A percentile compares a stretch with the other conserved stretches of the same genome.
Evolutionary conservation across 306 rosid genomes (phyloP).

Genomic region (Rubus idaeus): DNA sequence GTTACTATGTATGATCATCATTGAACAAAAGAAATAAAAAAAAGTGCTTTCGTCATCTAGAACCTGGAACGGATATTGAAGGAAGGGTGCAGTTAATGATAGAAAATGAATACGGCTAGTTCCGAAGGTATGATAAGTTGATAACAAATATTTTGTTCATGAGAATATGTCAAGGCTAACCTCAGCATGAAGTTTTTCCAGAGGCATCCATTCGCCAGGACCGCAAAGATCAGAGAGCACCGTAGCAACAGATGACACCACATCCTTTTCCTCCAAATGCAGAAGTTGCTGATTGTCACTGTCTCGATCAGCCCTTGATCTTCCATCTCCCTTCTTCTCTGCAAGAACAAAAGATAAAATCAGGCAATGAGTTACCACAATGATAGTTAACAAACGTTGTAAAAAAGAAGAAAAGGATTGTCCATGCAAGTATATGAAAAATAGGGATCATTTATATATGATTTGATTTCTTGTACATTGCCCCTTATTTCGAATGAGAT

Average conservation of each 20-base stretch:
- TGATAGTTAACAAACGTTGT: neutral
- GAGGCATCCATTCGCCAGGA: conserved; percentile 99
- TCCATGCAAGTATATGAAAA: too few species aligned
- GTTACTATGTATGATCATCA: neutral
- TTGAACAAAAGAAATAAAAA: neutral
- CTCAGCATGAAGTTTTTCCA: conserved; percentile 95
- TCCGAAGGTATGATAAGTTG: neutral
- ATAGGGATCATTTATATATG: too few species aligned
- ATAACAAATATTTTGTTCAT: neutral
- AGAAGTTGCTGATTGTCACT: conserved; percentile 85
- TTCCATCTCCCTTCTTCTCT: conserved; percentile 88
- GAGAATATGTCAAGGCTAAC: conserved; percentile 43
- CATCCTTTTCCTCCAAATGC: conserved; percentile 93
- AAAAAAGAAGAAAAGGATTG: neutral
- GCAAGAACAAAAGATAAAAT: conserved; percentile 30
- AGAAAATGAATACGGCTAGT: neutral
- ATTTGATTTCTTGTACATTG: too few species aligned
- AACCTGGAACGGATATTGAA: neutral
- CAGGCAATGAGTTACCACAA: conserved; percentile 22
- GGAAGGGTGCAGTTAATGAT: neutral
- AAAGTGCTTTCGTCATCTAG: conserved; percentile 1
- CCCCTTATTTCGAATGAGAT: too few species aligned
- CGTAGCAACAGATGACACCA: conserved; percentile 97
- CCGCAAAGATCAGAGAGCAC: conserved; percentile 97
- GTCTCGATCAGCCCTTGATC: conserved; percentile 87